Base-by-base conservation (phyloP, 2,329 filamentous ascomycete species). In the Colletotrichum limetticola region DNA sequence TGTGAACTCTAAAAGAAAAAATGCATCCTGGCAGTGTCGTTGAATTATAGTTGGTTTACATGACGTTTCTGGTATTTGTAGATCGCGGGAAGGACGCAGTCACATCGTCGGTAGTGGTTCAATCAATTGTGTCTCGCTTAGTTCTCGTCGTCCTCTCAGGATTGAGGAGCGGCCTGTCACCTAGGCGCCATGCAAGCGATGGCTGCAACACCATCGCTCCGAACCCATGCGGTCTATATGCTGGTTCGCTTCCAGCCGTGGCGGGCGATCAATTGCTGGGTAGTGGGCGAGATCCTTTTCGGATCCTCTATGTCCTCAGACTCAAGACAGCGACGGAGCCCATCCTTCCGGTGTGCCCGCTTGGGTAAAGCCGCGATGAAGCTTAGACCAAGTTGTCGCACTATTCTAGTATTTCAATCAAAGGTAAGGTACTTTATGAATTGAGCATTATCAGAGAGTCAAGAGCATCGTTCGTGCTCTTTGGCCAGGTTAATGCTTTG, bases 191-290 rank as follows among this genome's bases (percentile, higher is more conserved):
- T 49, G 42, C 42, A 49, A n/a, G 19, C 19, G 19, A n/a, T 49
- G 7, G 19, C 8, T 49, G 42, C 19, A 9, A 49, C 19, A 49
- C 19, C 16, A n/a, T n/a, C 42, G 42, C 19, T 49, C 42, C 42
- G 6, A n/a, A 19, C 19, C 42, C 42, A n/a, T 49, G 42, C 16
- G 42, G n/a, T 19, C 28, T 30, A 9, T 59, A 14, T 24, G 26
- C 8, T 37, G 24, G 42, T 62, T 62, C 35, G 59, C 59, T 62
- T 62, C 37, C 59, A 62, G 59, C 24, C 26, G 59, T 49, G 42
- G 42, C 42, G 53, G 63, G 53, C 53, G 53, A 52, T 57, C 42
- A n/a, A 11, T 49, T n/a, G 42, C 42, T 49, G 42, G 42, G 42
- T 49, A 19, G 42, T 49, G 19, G 42, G 42, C 19, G 42, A 49